phyloP scores from a whole-genome alignment of 495 filamentous ascomycete genomes.

The Penicillium waksmanii region DNA sequence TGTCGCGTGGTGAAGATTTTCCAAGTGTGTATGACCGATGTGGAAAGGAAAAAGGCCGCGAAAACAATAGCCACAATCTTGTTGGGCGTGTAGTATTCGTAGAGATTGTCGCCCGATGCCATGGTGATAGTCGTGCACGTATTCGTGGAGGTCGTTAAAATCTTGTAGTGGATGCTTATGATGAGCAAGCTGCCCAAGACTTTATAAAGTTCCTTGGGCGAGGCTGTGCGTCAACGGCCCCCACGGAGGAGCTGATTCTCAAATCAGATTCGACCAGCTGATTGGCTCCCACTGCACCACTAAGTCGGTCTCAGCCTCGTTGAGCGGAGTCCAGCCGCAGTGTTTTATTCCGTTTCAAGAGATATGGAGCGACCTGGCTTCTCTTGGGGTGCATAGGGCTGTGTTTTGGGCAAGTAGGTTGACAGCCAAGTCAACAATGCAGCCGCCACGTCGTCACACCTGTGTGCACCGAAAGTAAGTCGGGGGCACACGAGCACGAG shows the following conservation, averaged over 20 bases:
- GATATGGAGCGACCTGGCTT: not conserved
- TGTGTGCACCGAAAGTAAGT: not conserved
- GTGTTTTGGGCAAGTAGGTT: not conserved
- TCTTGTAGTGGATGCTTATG: not conserved
- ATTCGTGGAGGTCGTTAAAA: not conserved
- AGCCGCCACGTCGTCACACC: not conserved
- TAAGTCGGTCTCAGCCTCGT: not conserved
- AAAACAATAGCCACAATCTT: constrained; percentile 9
- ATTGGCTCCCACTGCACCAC: not conserved
- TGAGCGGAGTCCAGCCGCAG: not conserved
- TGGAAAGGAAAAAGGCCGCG: constrained; percentile 4
- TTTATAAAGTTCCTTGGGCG: not conserved
- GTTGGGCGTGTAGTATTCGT: constrained; percentile 11
- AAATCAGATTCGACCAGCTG: not conserved
- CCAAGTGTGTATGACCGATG: constrained; percentile 1
- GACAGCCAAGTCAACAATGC: not conserved
- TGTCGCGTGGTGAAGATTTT: constrained; percentile 10
- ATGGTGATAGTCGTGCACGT: constrained; percentile 7
- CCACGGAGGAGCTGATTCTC: constrained; percentile 1
- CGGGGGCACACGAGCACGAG: not conserved
- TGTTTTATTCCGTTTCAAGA: not conserved
- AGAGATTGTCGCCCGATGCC: constrained; percentile 6
- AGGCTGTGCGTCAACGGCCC: constrained; percentile 6
- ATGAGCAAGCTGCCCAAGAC: not conserved
- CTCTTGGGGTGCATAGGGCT: not conserved